A percentile compares a stretch with the other conserved stretches of the same genome.
Conservation (phyloP, 306 rosid species). For the Malus sieversii region DNA sequence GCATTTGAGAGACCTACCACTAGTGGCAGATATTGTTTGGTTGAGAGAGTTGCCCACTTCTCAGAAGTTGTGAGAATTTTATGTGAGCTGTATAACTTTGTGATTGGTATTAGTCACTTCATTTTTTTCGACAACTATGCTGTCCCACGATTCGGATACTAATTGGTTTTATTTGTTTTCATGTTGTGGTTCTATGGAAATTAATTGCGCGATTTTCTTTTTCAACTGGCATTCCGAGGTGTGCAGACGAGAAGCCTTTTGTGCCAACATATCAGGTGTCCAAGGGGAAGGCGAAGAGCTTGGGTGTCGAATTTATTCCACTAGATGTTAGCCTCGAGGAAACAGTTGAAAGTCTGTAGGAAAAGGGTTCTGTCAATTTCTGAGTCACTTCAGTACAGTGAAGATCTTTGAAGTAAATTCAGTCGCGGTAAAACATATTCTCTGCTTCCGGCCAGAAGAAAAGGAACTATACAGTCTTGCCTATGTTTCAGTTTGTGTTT, state of each 20-base stretch:
- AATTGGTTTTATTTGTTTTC: neutral
- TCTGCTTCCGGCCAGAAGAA: neutral
- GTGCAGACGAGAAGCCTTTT: constrained; percentile 45
- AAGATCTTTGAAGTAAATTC: neutral
- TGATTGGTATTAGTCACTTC: neutral
- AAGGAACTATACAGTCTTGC: neutral
- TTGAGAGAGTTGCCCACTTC: constrained; percentile 44
- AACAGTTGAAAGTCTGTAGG: constrained; percentile 67
- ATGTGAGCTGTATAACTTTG: constrained; percentile 22
- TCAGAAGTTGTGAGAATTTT: constrained; percentile 48
- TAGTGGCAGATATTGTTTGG: constrained; percentile 57
- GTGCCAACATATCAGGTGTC: constrained; percentile 42
- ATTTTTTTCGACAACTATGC: neutral
- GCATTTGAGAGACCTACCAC: constrained; percentile 84
- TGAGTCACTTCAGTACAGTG: constrained; percentile 9
- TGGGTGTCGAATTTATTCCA: constrained; percentile 65
- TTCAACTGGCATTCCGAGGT: constrained; percentile 30
- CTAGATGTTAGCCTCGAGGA: constrained; percentile 46
- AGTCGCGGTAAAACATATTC: neutral
- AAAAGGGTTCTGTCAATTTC: constrained; percentile 39
- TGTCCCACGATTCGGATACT: neutral
- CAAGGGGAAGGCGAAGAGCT: constrained; percentile 50
- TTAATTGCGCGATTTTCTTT: neutral
- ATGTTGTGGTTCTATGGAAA: neutral
- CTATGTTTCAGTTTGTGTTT: neutral